phyloP scores from a whole-genome alignment of 2,329 filamentous ascomycete species.

The Aureobasidium zeae region DNA sequence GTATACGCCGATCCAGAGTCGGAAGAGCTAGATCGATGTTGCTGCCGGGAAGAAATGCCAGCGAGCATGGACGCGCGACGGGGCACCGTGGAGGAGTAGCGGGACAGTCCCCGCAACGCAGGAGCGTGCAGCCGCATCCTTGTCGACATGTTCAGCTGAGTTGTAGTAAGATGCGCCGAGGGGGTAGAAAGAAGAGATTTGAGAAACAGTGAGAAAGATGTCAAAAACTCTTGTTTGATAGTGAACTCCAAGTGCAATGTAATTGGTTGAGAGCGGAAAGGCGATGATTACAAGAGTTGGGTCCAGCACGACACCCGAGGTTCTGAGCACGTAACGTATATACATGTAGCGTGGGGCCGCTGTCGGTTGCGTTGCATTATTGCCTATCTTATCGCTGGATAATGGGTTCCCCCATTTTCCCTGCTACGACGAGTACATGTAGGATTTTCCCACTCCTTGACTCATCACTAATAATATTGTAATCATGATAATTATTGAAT shows the following conservation, averaged over 20 bases:
- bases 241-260: not conserved
- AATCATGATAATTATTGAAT: no score
- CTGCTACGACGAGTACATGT: no score
- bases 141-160: not conserved
- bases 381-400: no score
- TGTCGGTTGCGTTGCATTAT: no score
- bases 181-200: not conserved
- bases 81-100: not conserved
- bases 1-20: not conserved
- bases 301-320: conserved; percentile 7
- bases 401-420: no score
- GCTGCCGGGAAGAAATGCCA: not conserved
- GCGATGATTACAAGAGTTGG: not conserved
- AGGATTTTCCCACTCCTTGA: no score
- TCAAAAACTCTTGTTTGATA: not conserved
- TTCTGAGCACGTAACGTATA: conserved; percentile 5
- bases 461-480: no score
- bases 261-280: not conserved
- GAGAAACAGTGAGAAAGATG: not conserved
- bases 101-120: conserved; percentile 3
- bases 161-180: not conserved
- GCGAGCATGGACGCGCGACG: not conserved
- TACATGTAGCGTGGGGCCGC: no score
- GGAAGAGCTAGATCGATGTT: conserved; percentile 5
- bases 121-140: not conserved